Evolutionary conservation across 2,329 filamentous ascomycete genomes (phyloP), one percentile per base, ranked within the genome.

Genomic region (Lizonia empirigonia): DNA sequence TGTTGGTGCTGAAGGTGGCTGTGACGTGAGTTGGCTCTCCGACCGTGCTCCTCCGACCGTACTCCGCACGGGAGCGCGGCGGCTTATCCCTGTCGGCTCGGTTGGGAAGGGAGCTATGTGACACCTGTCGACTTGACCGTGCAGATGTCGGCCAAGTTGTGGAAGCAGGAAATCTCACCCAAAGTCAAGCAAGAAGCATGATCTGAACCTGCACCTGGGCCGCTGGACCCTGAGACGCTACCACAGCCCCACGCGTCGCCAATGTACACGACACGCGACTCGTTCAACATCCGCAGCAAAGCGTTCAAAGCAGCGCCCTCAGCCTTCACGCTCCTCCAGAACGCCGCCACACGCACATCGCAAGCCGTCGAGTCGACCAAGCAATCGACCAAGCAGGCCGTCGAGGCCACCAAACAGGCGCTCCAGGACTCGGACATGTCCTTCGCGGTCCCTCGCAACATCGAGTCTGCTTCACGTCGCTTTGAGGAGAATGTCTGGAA

Each of bases 181-280:
- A n/a, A n/a, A n/a, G n/a, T n/a, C n/a, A n/a, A n/a, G n/a, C n/a
- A n/a, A n/a, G n/a, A n/a, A n/a, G 20, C 3, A 40, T 26, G 40
- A 22, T 27, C 18, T 37, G 32, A 37, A 20, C 22, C 4, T n/a
- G 12, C 8, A 30, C 26, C 27, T 30, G 20, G 42, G 41, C 27
- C 30, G 40, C 12, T 35, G 50, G 40, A 41, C 39, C 50, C 50
- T 49, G 44, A 44, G 38, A 49, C 49, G 37, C 49, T 52, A 52
- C 38, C 37, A 18, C 32, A 36, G 41, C 30, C 39, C 35, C 16
- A 38, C 42, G 49, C 33, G 42, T 47, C 41, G 48, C 41, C 49
- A 46, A 77, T 78, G 76, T 74, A 77, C 71, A 75, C 71, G 59
- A 60, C 60, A 56, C 69, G 76, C 59, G 76, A 78, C 62, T 74